Base-by-base conservation (phyloP, 164 flowering plant species). In the Chimonanthus salicifolius region DNA sequence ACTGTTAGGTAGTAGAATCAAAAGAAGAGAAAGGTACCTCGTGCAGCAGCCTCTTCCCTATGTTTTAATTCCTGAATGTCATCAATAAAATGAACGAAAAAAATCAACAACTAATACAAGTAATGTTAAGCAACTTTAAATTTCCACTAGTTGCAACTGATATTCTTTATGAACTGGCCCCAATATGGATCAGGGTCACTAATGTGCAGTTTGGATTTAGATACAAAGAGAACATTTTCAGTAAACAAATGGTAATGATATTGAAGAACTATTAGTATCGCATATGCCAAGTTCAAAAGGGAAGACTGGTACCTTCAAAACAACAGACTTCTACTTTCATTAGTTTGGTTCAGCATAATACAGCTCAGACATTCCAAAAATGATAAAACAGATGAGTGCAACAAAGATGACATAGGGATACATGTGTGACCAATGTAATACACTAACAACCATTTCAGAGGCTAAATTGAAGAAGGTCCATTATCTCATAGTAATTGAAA, bases 11-110 rank as follows among this genome's bases (percentile, higher is more conserved):
- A 66, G 6, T 3, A 72, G 2, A 6, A 54, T 54, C 6, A 15
- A 44, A 6, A 45, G 13, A 50, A 20, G 47, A 50, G 5, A 68
- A 58, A 66, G 45, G 60, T 81, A 95, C 99, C 99, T 79, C 92
- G 87, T 71, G 94, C 89, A 48, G 89, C 97, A 79, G 98, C 98
- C 64, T 92, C 98, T 86, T 96, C 98, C 85, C 81, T 92, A 78
- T 97, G 81, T 80, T 82, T 92, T 45, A 96, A 79, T 49, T 87
- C 97, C 98, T 95, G 82, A 75, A 80, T 9, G 62, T 47, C 70
- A 82, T 62, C 21, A 72, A 71, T 3, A 75, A 74, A 58, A 54
- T 64, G 51, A 46, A 69, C 51, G 33, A 33, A 6, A 54, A 54
- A 54, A 54, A 15, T 54, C 60, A 54, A 54, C 60, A 13, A 11